These are phyloP conservation scores for Umbilicus rupestris DNA, from an alignment of 164 flowering plant species.

Conservation along the genomic window DNA sequence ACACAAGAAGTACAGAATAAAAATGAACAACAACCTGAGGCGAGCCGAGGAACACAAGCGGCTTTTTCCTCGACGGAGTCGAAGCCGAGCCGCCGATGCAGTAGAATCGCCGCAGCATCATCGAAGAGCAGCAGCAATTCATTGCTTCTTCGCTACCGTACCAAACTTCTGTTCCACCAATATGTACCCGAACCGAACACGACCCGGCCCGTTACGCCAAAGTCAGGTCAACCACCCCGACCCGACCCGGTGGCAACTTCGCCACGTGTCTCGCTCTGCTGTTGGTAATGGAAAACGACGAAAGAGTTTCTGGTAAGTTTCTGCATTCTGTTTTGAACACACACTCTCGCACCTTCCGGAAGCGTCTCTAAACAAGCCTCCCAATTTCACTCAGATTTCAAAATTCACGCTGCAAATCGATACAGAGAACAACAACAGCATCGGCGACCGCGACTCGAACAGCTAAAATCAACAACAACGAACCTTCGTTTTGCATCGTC, in stretches of 20 bases:
- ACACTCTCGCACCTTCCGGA: conserved; percentile 1
- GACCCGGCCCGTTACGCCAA: too few relatives aligned
- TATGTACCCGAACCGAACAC: too few relatives aligned
- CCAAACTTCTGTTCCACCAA: too few relatives aligned
- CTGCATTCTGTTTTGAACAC: neutral
- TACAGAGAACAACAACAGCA: neutral
- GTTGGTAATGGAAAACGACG: neutral
- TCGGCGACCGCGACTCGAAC: too few relatives aligned
- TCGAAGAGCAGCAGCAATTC: neutral
- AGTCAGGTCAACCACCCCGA: too few relatives aligned
- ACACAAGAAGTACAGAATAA: neutral
- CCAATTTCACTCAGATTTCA: too few relatives aligned
- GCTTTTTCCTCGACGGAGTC: conserved; percentile 39
- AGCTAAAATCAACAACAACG: too few relatives aligned
- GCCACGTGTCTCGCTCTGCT: too few relatives aligned
- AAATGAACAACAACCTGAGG: conserved; percentile 43
- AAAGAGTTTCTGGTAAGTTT: neutral
- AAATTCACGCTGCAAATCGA: neutral
- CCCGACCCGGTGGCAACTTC: too few relatives aligned
- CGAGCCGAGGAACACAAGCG: conserved; percentile 83
- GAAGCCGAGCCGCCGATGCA: conserved; percentile 27
- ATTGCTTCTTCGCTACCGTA: neutral
- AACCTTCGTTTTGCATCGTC: too few relatives aligned
- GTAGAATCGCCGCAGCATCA: conserved; percentile 57
- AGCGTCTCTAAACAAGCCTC: neutral